A percentile compares a stretch with the other conserved stretches of the same genome.
Evolutionary conservation across 495 filamentous ascomycete species (phyloP).

Genomic region (Glonium stellatum): DNA sequence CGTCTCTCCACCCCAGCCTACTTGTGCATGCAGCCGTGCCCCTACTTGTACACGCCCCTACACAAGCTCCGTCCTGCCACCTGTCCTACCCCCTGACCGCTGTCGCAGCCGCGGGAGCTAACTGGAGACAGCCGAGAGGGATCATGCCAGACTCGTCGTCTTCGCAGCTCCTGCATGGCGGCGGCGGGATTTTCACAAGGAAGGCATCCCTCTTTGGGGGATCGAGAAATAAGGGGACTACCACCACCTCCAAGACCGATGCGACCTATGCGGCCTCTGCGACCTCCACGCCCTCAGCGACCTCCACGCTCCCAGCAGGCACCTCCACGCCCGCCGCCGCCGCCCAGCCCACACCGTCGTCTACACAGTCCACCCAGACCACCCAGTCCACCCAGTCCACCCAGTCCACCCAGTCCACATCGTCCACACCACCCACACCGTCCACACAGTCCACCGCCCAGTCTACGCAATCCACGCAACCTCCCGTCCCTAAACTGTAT

Average conservation of each 20-base stretch:
- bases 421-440: no score
- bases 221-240: constrained; percentile 1
- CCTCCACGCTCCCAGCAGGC: no score
- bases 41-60: not conserved
- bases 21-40: not conserved
- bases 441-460: no score
- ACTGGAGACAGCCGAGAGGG: constrained; percentile 1
- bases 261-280: no score
- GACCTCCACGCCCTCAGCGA: no score
- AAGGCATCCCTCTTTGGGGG: constrained; percentile 22
- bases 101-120: not conserved
- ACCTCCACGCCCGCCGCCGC: no score
- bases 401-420: no score
- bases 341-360: no score
- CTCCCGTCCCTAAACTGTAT: not conserved
- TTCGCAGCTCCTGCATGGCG: not conserved
- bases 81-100: not conserved
- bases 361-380: no score
- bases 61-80: not conserved
- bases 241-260: not conserved
- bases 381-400: no score
- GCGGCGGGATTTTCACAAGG: constrained; percentile 16
- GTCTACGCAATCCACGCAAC: not conserved
- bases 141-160: not conserved
- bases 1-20: no score